These are phyloP conservation scores for Teratosphaeriaceae sp. DNA, from an alignment of 2,329 filamentous ascomycete genomes.

Conservation along the genomic window DNA sequence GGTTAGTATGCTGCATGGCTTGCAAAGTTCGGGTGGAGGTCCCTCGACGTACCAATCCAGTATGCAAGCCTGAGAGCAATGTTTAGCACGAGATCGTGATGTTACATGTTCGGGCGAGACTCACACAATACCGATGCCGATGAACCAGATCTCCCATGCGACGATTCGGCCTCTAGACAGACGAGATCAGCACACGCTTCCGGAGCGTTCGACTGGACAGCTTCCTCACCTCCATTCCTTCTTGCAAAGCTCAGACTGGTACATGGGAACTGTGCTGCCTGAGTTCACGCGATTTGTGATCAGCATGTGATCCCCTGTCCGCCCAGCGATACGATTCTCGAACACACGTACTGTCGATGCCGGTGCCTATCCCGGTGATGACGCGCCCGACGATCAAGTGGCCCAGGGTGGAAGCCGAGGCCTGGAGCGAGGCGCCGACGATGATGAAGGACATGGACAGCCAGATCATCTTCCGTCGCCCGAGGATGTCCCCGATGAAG, in stretches of 20 bases:
- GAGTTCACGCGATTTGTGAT: too few relatives aligned
- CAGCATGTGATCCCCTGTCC: too few relatives aligned
- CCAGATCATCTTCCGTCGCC: conserved; percentile 31
- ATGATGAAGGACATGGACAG: conserved; percentile 32
- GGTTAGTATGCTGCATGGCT: too few relatives aligned
- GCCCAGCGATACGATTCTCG: too few relatives aligned
- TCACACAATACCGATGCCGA: conserved; percentile 14
- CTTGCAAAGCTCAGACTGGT: conserved; percentile 19
- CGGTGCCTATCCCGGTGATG: conserved; percentile 38
- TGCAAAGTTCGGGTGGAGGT: too few relatives aligned
- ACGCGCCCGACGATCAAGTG: conserved; percentile 38
- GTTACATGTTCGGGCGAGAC: too few relatives aligned
- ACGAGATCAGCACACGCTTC: too few relatives aligned
- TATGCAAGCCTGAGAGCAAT: neutral
- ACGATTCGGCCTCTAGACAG: conserved; percentile 19
- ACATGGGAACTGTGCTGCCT: conserved; percentile 38
- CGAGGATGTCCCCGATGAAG: conserved; percentile 28
- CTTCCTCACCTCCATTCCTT: too few relatives aligned
- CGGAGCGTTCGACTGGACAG: too few relatives aligned
- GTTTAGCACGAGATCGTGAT: too few relatives aligned
- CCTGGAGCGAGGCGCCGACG: conserved; percentile 36
- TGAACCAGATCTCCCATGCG: conserved; percentile 22
- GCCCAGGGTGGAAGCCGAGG: conserved; percentile 30
- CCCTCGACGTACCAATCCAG: too few relatives aligned
- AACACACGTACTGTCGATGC: conserved; percentile 23